These are phyloP conservation scores for Pisolithus thermaeus DNA, from an alignment of 1,284 basidiomycete species.

Conservation along the genomic window DNA sequence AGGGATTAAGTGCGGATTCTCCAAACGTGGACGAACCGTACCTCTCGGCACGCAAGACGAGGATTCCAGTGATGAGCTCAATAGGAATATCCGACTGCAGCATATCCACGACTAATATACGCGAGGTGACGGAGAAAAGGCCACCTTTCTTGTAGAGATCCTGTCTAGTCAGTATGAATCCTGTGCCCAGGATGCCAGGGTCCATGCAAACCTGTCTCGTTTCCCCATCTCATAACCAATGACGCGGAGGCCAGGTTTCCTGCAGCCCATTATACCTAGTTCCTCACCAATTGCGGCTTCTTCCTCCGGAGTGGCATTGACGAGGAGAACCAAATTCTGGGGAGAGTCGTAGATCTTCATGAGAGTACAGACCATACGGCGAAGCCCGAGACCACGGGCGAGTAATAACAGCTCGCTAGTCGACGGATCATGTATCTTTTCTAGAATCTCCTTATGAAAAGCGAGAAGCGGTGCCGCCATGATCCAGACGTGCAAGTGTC, in stretches of 20 bases:
- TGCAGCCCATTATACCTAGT: slow-evolving; percentile 86
- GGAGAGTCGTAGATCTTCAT: slow-evolving; percentile 92
- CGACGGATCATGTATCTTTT: slow-evolving; percentile 68
- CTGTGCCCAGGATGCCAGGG: background rate
- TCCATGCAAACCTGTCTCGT: slow-evolving; percentile 60
- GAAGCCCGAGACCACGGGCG: slow-evolving; percentile 82
- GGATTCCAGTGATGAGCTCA: slow-evolving; percentile 83
- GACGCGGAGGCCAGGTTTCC: slow-evolving; percentile 79
- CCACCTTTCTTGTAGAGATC: slow-evolving; percentile 84
- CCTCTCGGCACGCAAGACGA: slow-evolving; percentile 93
- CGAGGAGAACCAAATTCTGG: slow-evolving; percentile 77
- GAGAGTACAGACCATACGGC: slow-evolving; percentile 77
- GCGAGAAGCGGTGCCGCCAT: slow-evolving; percentile 41
- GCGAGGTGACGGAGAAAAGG: slow-evolving; percentile 87
- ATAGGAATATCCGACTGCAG: slow-evolving; percentile 83
- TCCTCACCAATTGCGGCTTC: slow-evolving; percentile 91
- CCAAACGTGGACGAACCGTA: slow-evolving; percentile 27
- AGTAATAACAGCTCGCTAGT: slow-evolving; percentile 81
- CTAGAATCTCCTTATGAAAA: slow-evolving; percentile 61
- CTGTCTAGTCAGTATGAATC: slow-evolving; percentile 46
- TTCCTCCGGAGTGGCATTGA: slow-evolving; percentile 86
- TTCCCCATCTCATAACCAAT: slow-evolving; percentile 82
- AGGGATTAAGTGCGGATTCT: background rate
- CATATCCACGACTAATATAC: slow-evolving; percentile 95
- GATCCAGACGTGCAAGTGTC: too few species aligned